Base-by-base conservation (phyloP, 1,284 basidiomycete genomes). In the Sporisorium reilianum region DNA sequence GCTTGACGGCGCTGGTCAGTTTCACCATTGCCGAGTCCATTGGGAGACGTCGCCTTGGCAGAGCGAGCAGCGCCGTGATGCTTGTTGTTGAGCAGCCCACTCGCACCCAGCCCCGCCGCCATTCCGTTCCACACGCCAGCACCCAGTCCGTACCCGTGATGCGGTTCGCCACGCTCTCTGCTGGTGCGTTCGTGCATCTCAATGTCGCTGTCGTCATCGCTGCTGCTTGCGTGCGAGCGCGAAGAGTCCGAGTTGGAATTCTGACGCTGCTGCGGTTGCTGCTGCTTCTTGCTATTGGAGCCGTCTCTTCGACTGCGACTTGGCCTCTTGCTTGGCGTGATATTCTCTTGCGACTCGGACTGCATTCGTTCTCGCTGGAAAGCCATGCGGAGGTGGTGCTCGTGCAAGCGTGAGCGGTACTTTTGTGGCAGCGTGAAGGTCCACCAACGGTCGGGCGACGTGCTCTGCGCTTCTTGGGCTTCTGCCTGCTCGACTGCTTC, bases 361-460 rank as follows among this genome's bases (percentile, higher is more conserved):
- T 58, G 53, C 54, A 49, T 32, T 14, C 71, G 42, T 42, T 74
- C 55, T 23, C 75, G 52, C 10, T 77, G 67, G n/a, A 69, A 68
- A 5, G 71, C 58, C 67, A 74, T 77, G 38, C 66, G 70, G 9
- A 77, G 61, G 50, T 77, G 71, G 40, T 78, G 77, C 53, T 79
- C 74, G 44, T 75, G 72, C 38, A 80, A 49, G 5, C 77, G 69
- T 8, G 66, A 64, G 7, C 77, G 68, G 38, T 79, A 77, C 55
- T 80, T 79, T 44, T 76, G 63, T 1, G 80, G 80, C 26, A 80
- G 58, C 0, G 80, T 78, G 48, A 82, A 80, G 4, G 78, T 75
- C 79, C 79, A 79, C 79, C 80, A 73, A 18, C 70, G 57, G 16
- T 74, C 75, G 12, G 71, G 75, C 7, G 64, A 56, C 4, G 54